Conservation (phyloP, 139 green algal genomes). For the Eudorina sp. region DNA sequence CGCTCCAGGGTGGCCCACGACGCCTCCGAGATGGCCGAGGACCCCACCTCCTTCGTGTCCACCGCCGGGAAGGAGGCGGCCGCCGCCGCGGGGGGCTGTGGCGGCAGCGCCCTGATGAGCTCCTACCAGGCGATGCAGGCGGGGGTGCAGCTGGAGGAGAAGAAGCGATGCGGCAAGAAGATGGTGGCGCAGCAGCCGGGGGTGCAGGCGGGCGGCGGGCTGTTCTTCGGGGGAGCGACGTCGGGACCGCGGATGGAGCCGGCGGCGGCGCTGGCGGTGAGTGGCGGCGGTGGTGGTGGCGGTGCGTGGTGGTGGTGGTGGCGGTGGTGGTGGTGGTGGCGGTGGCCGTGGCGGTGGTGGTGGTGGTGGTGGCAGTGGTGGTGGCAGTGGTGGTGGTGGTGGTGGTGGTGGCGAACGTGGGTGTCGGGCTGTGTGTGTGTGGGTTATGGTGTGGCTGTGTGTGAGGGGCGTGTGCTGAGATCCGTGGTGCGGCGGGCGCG, state of each 20-base stretch:
- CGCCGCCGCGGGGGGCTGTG: no score
- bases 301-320: no score
- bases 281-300: no score
- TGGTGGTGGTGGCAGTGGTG: no score
- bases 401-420: no score
- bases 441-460: no score
- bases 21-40: slow-evolving; percentile 4
- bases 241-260: neutral
- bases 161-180: slow-evolving; percentile 31
- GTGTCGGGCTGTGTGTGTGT: no score
- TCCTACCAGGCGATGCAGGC: slow-evolving; percentile 35
- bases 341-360: no score
- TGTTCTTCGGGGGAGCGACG: neutral
- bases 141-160: neutral
- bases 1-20: slow-evolving; percentile 21
- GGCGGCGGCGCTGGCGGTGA: neutral
- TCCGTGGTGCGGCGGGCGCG: no score
- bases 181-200: neutral
- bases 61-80: neutral
- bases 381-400: no score
- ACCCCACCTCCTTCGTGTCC: slow-evolving; percentile 12
- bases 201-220: no score
- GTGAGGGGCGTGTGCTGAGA: no score
- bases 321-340: neutral
- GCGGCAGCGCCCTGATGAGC: slow-evolving; percentile 20